These are phyloP conservation scores for Eremothecium coryli DNA, from an alignment of 1,139 yeast species.

Conservation along the genomic window DNA sequence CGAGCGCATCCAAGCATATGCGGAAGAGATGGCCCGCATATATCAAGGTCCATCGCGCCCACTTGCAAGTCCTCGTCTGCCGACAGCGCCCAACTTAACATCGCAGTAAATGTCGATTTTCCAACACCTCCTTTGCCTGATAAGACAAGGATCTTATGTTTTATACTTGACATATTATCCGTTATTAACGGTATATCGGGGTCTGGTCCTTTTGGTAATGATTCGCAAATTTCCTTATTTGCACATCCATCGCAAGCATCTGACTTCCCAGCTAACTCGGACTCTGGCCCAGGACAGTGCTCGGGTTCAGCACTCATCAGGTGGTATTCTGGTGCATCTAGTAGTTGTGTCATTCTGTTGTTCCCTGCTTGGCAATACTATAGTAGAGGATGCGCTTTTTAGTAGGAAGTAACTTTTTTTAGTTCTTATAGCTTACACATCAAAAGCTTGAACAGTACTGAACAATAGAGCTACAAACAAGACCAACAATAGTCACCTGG, in stretches of 20 bases:
- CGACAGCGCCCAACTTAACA: conserved; percentile 93
- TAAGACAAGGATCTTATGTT: conserved; percentile 76
- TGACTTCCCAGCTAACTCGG: conserved; percentile 84
- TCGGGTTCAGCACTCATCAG: conserved; percentile 62
- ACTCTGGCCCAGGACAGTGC: conserved; percentile 98
- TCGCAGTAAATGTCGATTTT: conserved; percentile 87
- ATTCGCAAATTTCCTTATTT: conserved; percentile 79
- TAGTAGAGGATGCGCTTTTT: no score
- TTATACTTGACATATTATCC: conserved; percentile 53
- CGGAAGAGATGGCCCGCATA: conserved; percentile 96
- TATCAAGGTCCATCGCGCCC: conserved; percentile 95
- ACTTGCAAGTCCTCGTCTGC: conserved; percentile 80
- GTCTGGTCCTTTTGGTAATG: conserved; percentile 90
- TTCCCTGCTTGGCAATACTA: no score
- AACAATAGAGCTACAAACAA: no score
- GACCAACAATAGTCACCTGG: no score
- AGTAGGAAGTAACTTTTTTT: no score
- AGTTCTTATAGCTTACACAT: no score
- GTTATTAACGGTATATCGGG: conserved; percentile 82
- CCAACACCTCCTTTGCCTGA: conserved; percentile 99
- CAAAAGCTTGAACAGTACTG: no score
- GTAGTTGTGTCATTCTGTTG: neutral
- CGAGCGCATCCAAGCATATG: conserved; percentile 88
- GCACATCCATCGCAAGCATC: conserved; percentile 96
- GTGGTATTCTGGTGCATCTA: conserved; percentile 3